Conservation (phyloP, 306 rosid genomes). For the Cicer pinnatifidum region DNA sequence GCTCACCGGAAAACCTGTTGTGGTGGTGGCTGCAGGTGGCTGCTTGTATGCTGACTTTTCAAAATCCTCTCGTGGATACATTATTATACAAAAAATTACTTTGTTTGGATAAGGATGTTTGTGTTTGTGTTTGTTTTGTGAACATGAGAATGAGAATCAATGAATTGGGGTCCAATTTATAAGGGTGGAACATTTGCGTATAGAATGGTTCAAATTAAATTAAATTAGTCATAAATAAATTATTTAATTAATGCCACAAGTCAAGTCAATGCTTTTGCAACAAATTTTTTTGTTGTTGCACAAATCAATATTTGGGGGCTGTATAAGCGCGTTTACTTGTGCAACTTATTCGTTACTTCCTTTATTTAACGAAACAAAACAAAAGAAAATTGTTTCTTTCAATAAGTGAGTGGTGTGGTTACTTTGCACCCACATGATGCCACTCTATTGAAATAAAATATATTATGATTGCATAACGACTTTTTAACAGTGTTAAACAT, state of each 20-base stretch:
- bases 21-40: background rate
- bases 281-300: no score
- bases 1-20: conserved; percentile 44
- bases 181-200: background rate
- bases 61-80: background rate
- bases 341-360: background rate
- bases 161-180: background rate
- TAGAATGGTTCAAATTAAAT: background rate
- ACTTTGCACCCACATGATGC: no score
- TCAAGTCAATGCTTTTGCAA: no score
- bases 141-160: background rate
- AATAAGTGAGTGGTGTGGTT: no score
- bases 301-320: background rate
- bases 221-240: no score
- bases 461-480: no score
- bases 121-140: background rate
- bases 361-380: background rate
- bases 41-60: background rate
- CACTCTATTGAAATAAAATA: no score
- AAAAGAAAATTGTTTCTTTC: no score
- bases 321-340: background rate
- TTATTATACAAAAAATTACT: background rate
- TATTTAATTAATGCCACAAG: no score
- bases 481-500: no score
- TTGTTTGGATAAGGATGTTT: background rate